Evolutionary conservation across 116 monocot genomes (phyloP).

Genomic region (Papilionanthe hybrid): DNA sequence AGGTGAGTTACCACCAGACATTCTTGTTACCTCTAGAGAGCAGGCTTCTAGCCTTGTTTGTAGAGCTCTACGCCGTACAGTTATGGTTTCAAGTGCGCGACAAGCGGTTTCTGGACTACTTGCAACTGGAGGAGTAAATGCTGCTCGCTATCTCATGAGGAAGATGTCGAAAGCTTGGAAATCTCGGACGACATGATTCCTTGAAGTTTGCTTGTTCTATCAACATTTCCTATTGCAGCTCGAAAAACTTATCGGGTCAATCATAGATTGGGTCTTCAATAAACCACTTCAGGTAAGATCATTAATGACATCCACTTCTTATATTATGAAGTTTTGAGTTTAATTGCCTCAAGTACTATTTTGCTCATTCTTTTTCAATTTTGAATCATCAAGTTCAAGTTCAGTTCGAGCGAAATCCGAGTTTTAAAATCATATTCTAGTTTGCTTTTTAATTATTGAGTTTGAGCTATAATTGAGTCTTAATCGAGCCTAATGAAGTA

Average conservation of each 20-base stretch:
- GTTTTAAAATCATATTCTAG: too few species aligned
- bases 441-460: too few species aligned
- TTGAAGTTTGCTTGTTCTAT: not conserved
- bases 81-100: conserved; percentile 66
- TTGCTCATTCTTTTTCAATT: too few species aligned
- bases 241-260: not conserved
- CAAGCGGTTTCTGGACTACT: conserved; percentile 74
- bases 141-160: conserved; percentile 56
- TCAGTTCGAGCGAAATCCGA: too few species aligned
- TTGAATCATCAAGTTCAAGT: too few species aligned
- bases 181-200: conserved; percentile 32
- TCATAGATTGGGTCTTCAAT: not conserved
- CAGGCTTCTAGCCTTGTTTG: conserved; percentile 37
- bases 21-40: conserved; percentile 43
- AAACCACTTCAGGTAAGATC: not conserved
- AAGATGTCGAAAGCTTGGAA: conserved; percentile 85
- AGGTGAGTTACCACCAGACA: conserved; percentile 25
- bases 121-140: conserved; percentile 67
- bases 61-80: conserved; percentile 49
- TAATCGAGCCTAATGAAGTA: too few species aligned
- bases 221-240: not conserved
- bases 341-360: too few species aligned
- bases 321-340: too few species aligned
- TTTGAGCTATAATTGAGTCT: too few species aligned
- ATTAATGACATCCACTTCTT: not conserved